Conservation (phyloP, 192 early-diverging fungal species). For the Pecoramyces ruminantium region DNA sequence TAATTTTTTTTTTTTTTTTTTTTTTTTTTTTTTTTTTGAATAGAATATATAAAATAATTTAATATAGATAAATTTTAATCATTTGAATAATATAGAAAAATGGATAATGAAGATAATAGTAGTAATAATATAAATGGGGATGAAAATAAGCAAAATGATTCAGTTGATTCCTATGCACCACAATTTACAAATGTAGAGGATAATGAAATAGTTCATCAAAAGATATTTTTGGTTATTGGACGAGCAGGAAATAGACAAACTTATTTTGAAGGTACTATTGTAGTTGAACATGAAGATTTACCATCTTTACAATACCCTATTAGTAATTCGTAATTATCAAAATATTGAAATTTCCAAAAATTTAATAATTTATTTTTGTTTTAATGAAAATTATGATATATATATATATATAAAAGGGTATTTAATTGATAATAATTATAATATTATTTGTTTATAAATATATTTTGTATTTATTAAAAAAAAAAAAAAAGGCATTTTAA, state of each 20-base stretch:
- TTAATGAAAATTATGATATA: no score
- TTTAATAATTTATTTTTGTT: no score
- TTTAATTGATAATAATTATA: no score
- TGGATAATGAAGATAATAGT: no score
- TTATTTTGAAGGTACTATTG: background rate
- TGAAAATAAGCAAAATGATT: background rate
- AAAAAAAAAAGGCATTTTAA: background rate
- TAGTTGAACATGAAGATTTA: background rate
- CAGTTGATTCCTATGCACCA: background rate
- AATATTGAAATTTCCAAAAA: no score
- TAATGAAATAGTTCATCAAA: background rate
- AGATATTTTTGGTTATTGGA: background rate
- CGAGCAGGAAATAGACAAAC: background rate
- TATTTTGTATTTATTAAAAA: background rate
- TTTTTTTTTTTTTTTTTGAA: no score
- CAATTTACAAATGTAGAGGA: background rate
- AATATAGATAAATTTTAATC: no score
- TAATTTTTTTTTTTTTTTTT: no score
- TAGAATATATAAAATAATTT: no score
- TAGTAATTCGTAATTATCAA: background rate
- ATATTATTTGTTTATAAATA: no score
- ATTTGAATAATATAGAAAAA: no score
- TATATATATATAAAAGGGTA: no score
- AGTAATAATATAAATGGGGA: background rate
- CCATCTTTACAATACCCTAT: background rate